A percentile compares a stretch with the other conserved stretches of the same genome.
phyloP scores from a whole-genome alignment of 2,329 filamentous ascomycete genomes.

The Hypoxylon sp. region DNA sequence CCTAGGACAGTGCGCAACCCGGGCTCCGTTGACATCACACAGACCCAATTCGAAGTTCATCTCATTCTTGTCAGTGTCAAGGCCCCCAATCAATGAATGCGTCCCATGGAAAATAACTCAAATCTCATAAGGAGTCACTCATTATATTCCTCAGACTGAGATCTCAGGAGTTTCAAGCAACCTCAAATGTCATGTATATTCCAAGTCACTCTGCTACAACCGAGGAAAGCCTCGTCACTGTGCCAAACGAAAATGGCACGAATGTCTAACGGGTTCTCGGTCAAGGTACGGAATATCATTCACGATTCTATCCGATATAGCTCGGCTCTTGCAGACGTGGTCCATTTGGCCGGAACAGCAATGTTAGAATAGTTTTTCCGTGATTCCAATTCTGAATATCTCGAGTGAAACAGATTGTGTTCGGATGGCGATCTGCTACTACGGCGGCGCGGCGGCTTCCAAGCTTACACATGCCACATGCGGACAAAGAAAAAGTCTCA shows the following conservation, averaged over 20 bases:
- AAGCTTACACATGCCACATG: conserved; percentile 41
- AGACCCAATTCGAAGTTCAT: conserved; percentile 32
- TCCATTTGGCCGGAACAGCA: conserved; percentile 20
- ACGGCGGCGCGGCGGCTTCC: conserved; percentile 21
- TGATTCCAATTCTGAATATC: conserved; percentile 20
- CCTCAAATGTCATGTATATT: conserved; percentile 40
- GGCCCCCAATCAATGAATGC: conserved; percentile 31
- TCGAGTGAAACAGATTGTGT: conserved; percentile 23
- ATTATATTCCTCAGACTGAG: conserved; percentile 37
- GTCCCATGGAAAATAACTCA: conserved; percentile 45
- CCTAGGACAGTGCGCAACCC: conserved; percentile 42
- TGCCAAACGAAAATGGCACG: conserved; percentile 50
- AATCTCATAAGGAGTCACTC: conserved; percentile 32
- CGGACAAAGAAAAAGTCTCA: conserved; percentile 24
- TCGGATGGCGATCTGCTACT: conserved; percentile 14
- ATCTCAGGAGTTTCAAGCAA: conserved; percentile 28
- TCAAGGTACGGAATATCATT: conserved; percentile 43
- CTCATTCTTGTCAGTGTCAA: conserved; percentile 26
- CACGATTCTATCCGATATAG: conserved; percentile 51
- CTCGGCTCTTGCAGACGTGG: conserved; percentile 47
- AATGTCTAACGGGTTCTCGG: conserved; percentile 50
- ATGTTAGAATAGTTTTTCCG: conserved; percentile 17
- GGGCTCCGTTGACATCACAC: conserved; percentile 38
- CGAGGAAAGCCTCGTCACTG: conserved; percentile 45
- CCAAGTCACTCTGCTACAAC: conserved; percentile 46